A percentile compares a stretch with the other conserved stretches of the same genome.
These are phyloP conservation scores for Allomyces macrogynus DNA, from an alignment of 192 early-diverging fungal species.

Conservation along the genomic window DNA sequence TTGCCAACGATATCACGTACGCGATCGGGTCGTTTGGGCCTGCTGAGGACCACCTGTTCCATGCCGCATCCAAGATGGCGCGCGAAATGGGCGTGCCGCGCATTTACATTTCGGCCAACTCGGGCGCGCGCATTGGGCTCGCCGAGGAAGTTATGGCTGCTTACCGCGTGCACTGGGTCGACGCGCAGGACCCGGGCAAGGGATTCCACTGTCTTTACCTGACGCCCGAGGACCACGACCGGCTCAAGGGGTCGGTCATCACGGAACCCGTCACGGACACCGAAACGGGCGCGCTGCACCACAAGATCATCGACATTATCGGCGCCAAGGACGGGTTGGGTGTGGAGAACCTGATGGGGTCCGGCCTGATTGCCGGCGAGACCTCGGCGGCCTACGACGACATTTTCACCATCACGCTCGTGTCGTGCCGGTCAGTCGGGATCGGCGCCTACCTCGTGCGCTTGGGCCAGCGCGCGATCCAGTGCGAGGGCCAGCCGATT, in stretches of 20 bases:
- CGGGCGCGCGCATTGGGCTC: slow-evolving; percentile 91
- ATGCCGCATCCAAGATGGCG: slow-evolving; percentile 75
- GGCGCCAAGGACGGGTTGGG: slow-evolving; percentile 73
- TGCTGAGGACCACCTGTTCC: slow-evolving; percentile 79
- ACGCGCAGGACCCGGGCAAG: slow-evolving; percentile 51
- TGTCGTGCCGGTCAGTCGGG: slow-evolving; percentile 94
- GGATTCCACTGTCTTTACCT: slow-evolving; percentile 91
- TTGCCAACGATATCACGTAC: slow-evolving; percentile 97
- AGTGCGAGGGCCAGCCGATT: slow-evolving; percentile 96
- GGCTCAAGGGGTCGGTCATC: slow-evolving; percentile 45
- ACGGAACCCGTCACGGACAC: slow-evolving; percentile 34
- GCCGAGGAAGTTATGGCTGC: slow-evolving; percentile 74
- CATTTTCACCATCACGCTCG: slow-evolving; percentile 90
- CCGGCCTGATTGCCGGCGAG: slow-evolving; percentile 91
- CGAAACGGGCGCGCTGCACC: slow-evolving; percentile 53
- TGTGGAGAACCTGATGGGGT: slow-evolving; percentile 91
- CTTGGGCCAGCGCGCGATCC: slow-evolving; percentile 87
- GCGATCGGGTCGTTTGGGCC: slow-evolving; percentile 94
- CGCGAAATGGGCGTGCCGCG: slow-evolving; percentile 69
- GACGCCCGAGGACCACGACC: slow-evolving; percentile 44
- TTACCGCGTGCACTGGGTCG: slow-evolving; percentile 77
- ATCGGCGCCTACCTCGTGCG: slow-evolving; percentile 98
- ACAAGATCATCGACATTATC: slow-evolving; percentile 72
- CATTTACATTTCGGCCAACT: slow-evolving; percentile 93
- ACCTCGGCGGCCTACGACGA: slow-evolving; percentile 91